Conservation (phyloP, 2,329 filamentous ascomycete species). For the Nemania sp. region DNA sequence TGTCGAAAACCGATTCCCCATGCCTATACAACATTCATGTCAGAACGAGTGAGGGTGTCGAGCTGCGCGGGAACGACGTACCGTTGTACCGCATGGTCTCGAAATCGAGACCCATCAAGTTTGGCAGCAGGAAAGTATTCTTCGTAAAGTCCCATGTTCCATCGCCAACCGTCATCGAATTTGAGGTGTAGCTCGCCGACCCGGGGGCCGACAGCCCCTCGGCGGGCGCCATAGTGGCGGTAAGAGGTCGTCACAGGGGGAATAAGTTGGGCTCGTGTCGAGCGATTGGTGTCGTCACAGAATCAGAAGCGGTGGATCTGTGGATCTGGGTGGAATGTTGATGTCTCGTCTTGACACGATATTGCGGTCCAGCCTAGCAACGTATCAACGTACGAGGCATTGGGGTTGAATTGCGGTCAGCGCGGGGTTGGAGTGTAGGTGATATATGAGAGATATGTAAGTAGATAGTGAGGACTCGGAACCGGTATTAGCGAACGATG, state of each 20-base stretch:
- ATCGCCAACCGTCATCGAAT: slow-evolving; percentile 77
- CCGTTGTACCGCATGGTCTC: slow-evolving; percentile 86
- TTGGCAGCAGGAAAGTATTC: slow-evolving; percentile 78
- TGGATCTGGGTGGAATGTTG: slow-evolving; percentile 28
- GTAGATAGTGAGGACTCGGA: not conserved
- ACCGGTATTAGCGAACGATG: not conserved
- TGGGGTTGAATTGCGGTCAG: slow-evolving; percentile 15
- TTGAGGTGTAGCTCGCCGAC: slow-evolving; percentile 72
- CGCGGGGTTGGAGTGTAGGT: slow-evolving; percentile 15
- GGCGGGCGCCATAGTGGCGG: slow-evolving; percentile 64
- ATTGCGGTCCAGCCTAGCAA: not conserved
- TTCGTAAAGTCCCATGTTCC: slow-evolving; percentile 81
- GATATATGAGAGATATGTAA: not conserved
- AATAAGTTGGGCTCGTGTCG: slow-evolving; percentile 10
- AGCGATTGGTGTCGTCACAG: slow-evolving; percentile 14
- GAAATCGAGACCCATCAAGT: slow-evolving; percentile 75
- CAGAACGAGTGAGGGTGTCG: not conserved
- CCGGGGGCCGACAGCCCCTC: slow-evolving; percentile 70
- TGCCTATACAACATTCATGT: slow-evolving; percentile 55
- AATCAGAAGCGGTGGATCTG: slow-evolving; percentile 20
- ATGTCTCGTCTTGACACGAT: slow-evolving; percentile 13
- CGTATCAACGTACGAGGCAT: slow-evolving; percentile 8
- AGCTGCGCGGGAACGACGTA: slow-evolving; percentile 43
- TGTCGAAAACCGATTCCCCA: slow-evolving; percentile 78
- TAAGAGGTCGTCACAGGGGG: slow-evolving; percentile 30